Percentiles rank a stretch among this genome's conserved stretches.
phyloP scores from a whole-genome alignment of 1,139 yeast genomes.

The Arxiozyma telluris region DNA sequence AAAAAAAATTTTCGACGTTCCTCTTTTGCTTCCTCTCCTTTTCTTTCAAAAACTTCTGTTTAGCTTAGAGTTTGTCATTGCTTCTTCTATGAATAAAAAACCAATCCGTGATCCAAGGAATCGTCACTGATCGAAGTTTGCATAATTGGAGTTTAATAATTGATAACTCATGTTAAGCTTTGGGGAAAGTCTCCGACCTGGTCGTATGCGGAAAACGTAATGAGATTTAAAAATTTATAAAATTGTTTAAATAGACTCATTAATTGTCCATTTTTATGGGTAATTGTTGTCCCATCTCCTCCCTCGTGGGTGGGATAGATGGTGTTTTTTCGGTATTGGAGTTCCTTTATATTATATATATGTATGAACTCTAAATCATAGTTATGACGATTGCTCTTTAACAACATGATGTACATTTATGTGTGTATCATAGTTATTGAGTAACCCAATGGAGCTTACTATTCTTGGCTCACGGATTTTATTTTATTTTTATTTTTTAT shows the following conservation, averaged over 20 bases:
- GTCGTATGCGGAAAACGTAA: constrained; percentile 40
- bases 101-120: constrained; percentile 47
- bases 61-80: too few relatives aligned
- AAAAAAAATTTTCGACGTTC: too few relatives aligned
- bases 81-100: background rate
- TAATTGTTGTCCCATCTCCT: constrained; percentile 4
- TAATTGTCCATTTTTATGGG: constrained; percentile 13
- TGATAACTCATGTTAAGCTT: constrained; percentile 40
- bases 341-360: constrained; percentile 28
- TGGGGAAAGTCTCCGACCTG: constrained; percentile 96
- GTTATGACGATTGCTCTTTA: constrained; percentile 62
- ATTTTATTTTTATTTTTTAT: constrained; percentile 9
- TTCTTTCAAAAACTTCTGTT: too few relatives aligned
- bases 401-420: background rate
- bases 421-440: constrained; percentile 18
- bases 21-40: background rate
- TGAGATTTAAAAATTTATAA: constrained; percentile 33
- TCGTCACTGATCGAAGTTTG: constrained; percentile 69
- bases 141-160: constrained; percentile 38
- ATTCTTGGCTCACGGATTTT: constrained; percentile 50
- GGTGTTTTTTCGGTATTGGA: constrained; percentile 47
- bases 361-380: constrained; percentile 50
- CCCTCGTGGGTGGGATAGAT: background rate
- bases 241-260: constrained; percentile 32
- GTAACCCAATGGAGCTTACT: constrained; percentile 93